A percentile compares a stretch with the other conserved stretches of the same genome.
Conservation (phyloP, 768 basidiomycete species). For the Trametes gibbosa region DNA sequence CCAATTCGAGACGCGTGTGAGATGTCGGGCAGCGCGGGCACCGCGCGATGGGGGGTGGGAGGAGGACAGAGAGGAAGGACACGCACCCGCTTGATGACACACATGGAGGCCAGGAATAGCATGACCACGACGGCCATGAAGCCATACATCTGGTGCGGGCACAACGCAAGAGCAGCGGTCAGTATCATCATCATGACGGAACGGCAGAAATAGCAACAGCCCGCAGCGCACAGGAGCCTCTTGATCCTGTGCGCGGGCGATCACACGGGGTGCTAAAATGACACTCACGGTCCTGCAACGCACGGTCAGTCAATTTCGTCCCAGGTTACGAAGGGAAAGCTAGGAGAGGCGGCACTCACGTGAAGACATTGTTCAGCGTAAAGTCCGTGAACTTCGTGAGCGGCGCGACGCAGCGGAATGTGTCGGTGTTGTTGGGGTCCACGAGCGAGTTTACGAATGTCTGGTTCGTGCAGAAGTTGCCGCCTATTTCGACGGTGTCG, state of each 20-base stretch:
- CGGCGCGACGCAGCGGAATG: slow-evolving; percentile 65
- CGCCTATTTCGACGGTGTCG: slow-evolving; percentile 56
- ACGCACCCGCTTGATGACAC: slow-evolving; percentile 84
- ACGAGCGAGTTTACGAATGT: slow-evolving; percentile 39
- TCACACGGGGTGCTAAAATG: neutral
- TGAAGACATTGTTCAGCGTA: slow-evolving; percentile 80
- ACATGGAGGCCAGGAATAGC: slow-evolving; percentile 77
- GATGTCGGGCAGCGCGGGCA: neutral
- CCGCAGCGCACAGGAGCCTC: neutral
- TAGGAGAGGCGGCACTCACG: slow-evolving; percentile 47
- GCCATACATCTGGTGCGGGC: slow-evolving; percentile 58
- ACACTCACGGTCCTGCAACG: slow-evolving; percentile 14
- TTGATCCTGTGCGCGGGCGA: neutral
- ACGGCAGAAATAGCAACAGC: neutral
- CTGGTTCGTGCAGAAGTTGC: slow-evolving; percentile 47
- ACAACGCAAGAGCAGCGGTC: slow-evolving; percentile 4
- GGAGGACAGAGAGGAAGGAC: neutral
- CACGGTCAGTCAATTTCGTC: neutral
- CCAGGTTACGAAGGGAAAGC: neutral
- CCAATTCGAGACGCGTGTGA: neutral
- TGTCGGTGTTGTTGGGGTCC: slow-evolving; percentile 36
- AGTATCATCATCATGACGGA: slow-evolving; percentile 7
- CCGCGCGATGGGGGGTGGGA: neutral
- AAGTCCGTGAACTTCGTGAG: slow-evolving; percentile 66
- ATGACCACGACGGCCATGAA: slow-evolving; percentile 78